Percentiles rank a stretch among this genome's conserved stretches.
Evolutionary conservation across 2,329 filamentous ascomycete genomes (phyloP).

Genomic region (Fusarium ambrosium): DNA sequence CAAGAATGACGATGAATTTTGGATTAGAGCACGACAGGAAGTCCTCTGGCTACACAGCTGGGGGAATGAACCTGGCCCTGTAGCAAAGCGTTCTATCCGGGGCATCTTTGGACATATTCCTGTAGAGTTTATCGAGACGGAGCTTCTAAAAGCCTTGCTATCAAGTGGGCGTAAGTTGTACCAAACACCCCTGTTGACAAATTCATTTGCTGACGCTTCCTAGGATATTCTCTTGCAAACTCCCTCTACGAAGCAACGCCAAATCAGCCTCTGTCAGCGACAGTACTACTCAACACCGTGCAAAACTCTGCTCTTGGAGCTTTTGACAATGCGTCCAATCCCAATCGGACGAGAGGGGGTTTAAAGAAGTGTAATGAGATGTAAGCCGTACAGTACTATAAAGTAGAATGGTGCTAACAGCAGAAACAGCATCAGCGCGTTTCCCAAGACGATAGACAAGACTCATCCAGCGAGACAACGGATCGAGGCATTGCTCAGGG

Average conservation of each 20-base stretch:
- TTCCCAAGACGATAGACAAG: slow-evolving; percentile 68
- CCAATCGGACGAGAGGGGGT: slow-evolving; percentile 80
- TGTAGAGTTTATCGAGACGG: slow-evolving; percentile 74
- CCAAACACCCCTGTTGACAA: no score
- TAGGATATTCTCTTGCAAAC: slow-evolving; percentile 73
- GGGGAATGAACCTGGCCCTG: slow-evolving; percentile 63
- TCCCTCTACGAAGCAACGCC: slow-evolving; percentile 70
- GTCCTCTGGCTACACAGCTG: slow-evolving; percentile 82
- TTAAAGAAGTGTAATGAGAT: slow-evolving; percentile 84
- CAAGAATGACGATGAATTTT: slow-evolving; percentile 74
- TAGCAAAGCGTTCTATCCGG: slow-evolving; percentile 60
- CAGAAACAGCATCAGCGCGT: slow-evolving; percentile 69
- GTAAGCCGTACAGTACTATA: slow-evolving; percentile 58
- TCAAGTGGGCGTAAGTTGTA: slow-evolving; percentile 67
- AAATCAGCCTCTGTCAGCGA: slow-evolving; percentile 62
- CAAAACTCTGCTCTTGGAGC: slow-evolving; percentile 74
- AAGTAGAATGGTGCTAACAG: slow-evolving; percentile 35
- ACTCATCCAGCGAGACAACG: slow-evolving; percentile 66
- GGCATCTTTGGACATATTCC: slow-evolving; percentile 75
- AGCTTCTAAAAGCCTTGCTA: slow-evolving; percentile 78
- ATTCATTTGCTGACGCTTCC: slow-evolving; percentile 15
- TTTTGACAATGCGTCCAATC: slow-evolving; percentile 87
- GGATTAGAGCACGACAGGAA: slow-evolving; percentile 72
- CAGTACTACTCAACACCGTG: slow-evolving; percentile 71
- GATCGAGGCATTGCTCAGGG: slow-evolving; percentile 74